phyloP scores from a whole-genome alignment of 768 basidiomycete species.

The Tulasnella sp. region DNA sequence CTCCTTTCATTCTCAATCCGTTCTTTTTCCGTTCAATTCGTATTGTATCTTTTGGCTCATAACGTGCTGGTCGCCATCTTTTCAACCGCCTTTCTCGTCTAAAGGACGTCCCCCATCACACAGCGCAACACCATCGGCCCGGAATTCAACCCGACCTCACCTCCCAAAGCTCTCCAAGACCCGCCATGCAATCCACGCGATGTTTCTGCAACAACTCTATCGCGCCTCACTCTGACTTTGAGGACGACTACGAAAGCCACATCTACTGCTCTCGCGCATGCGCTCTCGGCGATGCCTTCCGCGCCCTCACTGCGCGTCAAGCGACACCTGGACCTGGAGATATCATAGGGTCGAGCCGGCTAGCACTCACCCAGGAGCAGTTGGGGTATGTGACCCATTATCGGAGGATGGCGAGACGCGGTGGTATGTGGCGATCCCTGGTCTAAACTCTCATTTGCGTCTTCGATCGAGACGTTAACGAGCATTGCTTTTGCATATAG shows the following conservation, averaged over 20 bases:
- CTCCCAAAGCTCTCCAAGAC: background rate
- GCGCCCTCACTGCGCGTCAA: conserved; percentile 23
- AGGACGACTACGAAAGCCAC: conserved; percentile 18
- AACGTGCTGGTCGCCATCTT: background rate
- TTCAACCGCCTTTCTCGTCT: background rate
- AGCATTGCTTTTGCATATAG: background rate
- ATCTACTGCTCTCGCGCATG: conserved; percentile 24
- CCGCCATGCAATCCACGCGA: background rate
- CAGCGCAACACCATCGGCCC: background rate
- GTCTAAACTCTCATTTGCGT: background rate
- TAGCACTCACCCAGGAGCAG: conserved; percentile 19
- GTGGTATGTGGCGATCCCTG: background rate
- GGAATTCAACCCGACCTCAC: background rate
- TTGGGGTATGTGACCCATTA: conserved; percentile 14
- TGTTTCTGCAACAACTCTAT: conserved; percentile 14
- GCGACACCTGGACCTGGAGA: background rate
- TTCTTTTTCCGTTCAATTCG: background rate
- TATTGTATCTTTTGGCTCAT: background rate
- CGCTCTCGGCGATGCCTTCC: conserved; percentile 15
- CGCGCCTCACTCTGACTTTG: background rate
- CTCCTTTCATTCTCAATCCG: background rate
- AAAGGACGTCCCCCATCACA: too few relatives aligned
- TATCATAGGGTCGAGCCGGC: background rate
- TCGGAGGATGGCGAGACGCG: conserved; percentile 6
- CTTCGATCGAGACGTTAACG: background rate